These are phyloP conservation scores for Diplodia scrobiculata DNA, from an alignment of 2,329 filamentous ascomycete species.

Conservation along the genomic window DNA sequence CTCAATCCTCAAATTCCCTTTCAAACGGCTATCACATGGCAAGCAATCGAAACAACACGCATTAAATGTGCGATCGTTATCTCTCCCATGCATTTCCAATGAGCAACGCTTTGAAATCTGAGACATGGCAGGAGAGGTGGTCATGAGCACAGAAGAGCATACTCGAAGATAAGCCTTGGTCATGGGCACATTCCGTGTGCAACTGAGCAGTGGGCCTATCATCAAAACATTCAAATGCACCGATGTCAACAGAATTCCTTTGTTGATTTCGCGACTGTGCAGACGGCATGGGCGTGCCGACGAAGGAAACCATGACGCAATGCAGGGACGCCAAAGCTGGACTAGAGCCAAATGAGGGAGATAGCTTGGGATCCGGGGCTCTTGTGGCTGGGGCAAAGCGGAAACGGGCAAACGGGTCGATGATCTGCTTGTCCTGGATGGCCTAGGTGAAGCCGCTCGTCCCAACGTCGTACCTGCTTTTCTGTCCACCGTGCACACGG, in stretches of 20 bases:
- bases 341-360: neutral
- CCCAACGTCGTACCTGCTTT: neutral
- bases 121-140: neutral
- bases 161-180: slow-evolving; percentile 12
- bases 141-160: slow-evolving; percentile 2
- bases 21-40: slow-evolving; percentile 3
- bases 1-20: neutral
- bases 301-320: slow-evolving; percentile 6
- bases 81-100: neutral
- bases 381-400: slow-evolving; percentile 10
- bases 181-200: slow-evolving; percentile 10
- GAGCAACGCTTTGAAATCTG: neutral
- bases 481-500: neutral
- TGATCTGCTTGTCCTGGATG: neutral
- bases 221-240: neutral
- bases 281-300: neutral
- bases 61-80: neutral
- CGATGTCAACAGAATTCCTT: neutral
- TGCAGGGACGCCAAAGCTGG: neutral
- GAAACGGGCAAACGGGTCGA: slow-evolving; percentile 1
- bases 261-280: neutral
- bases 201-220: neutral
- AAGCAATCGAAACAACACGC: slow-evolving; percentile 19
- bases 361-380: neutral
- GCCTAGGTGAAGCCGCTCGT: neutral